Conservation (phyloP, 2,329 filamentous ascomycete genomes). For the Cercospora sojina region DNA sequence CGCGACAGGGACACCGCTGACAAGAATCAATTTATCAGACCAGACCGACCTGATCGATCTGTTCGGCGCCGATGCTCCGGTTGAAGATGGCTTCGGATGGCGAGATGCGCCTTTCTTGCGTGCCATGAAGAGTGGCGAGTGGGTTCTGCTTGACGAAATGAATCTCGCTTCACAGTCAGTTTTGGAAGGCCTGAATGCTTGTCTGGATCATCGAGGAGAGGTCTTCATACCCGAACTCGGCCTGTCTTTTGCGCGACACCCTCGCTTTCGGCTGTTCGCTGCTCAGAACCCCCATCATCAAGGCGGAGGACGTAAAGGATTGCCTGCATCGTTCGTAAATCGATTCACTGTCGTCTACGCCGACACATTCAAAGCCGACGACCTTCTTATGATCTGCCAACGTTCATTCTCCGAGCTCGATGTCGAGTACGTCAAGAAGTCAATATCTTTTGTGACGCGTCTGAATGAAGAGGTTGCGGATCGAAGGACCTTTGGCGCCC, state of each 20-base stretch:
- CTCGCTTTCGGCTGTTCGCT: slow-evolving; percentile 89
- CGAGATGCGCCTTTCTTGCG: slow-evolving; percentile 91
- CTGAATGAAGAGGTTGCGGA: slow-evolving; percentile 70
- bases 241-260: slow-evolving; percentile 86
- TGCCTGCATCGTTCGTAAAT: slow-evolving; percentile 95
- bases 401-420: slow-evolving; percentile 70
- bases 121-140: slow-evolving; percentile 94
- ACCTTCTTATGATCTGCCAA: slow-evolving; percentile 77
- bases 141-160: slow-evolving; percentile 98
- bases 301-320: slow-evolving; percentile 88
- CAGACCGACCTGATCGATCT: slow-evolving; percentile 97
- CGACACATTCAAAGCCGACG: slow-evolving; percentile 78
- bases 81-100: slow-evolving; percentile 96
- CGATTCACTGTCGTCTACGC: slow-evolving; percentile 97
- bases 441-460: slow-evolving; percentile 79
- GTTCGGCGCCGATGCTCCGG: slow-evolving; percentile 92
- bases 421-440: slow-evolving; percentile 57
- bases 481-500: slow-evolving; percentile 52
- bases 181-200: slow-evolving; percentile 92
- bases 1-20: slow-evolving; percentile 76
- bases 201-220: slow-evolving; percentile 92
- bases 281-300: slow-evolving; percentile 98
- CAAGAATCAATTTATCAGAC: slow-evolving; percentile 93
- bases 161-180: slow-evolving; percentile 96
- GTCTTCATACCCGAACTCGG: slow-evolving; percentile 95